phyloP scores from a whole-genome alignment of 352 stramenopile genomes.

The Pythium pyrilobum region DNA sequence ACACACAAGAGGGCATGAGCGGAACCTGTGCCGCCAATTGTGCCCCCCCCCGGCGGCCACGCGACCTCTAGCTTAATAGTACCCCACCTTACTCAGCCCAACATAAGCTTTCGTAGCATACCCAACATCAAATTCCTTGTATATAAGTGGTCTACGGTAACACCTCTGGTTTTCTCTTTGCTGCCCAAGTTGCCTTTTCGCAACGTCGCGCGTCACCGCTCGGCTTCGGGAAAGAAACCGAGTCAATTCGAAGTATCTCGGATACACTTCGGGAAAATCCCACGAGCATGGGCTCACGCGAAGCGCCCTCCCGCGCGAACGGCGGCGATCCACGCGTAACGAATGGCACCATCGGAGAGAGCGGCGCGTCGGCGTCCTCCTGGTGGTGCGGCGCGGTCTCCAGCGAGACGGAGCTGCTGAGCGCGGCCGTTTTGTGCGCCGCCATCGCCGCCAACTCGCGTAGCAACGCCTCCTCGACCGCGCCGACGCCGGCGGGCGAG shows the following conservation, averaged over 20 bases:
- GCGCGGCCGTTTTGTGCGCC: slow-evolving; percentile 70
- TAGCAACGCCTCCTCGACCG: slow-evolving; percentile 8
- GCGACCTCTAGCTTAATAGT: slow-evolving; percentile 15
- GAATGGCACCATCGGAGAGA: not conserved
- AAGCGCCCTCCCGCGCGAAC: not conserved
- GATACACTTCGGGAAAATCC: not conserved
- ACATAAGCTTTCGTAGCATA: not conserved
- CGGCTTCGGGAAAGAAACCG: not conserved
- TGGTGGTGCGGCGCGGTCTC: slow-evolving; percentile 52
- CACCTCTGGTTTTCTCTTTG: slow-evolving; percentile 9
- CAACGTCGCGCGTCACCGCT: slow-evolving; percentile 11
- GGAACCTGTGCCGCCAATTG: not conserved
- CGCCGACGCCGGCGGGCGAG: slow-evolving; percentile 12
- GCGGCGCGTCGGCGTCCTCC: not conserved
- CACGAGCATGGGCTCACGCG: slow-evolving; percentile 1
- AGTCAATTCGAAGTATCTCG: not conserved
- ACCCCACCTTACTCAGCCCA: not conserved
- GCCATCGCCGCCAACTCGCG: slow-evolving; percentile 39
- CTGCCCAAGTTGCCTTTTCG: slow-evolving; percentile 17
- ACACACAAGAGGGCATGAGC: too few species aligned
- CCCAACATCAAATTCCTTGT: too few species aligned
- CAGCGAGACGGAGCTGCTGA: slow-evolving; percentile 69
- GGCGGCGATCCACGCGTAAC: not conserved
- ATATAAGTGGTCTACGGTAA: not conserved
- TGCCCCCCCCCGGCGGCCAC: slow-evolving; percentile 1